These are phyloP conservation scores for Exobasidium cylindrosporum DNA, from an alignment of 1,284 basidiomycete species.

Conservation along the genomic window DNA sequence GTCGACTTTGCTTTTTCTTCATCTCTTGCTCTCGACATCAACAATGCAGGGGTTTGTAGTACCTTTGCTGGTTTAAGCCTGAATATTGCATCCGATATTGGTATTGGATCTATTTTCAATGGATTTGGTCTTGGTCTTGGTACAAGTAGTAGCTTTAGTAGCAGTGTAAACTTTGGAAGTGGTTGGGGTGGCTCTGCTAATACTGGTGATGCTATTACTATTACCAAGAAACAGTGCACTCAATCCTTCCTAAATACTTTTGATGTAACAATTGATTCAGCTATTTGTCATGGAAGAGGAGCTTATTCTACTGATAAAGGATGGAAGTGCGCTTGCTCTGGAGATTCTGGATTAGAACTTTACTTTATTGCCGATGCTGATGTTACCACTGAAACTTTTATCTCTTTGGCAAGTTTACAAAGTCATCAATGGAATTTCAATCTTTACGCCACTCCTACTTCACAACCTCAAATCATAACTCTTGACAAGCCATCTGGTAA, in stretches of 20 bases:
- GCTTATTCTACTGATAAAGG: not conserved
- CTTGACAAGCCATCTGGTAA: not conserved
- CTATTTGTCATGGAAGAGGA: not conserved
- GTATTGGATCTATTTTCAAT: not conserved
- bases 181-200: not conserved
- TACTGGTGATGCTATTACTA: no score
- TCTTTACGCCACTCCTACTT: not conserved
- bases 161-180: not conserved
- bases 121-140: not conserved
- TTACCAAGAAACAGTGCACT: not conserved
- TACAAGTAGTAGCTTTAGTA: not conserved
- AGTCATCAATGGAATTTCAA: not conserved
- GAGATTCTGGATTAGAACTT: not conserved
- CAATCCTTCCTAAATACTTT: not conserved
- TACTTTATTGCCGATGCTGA: not conserved
- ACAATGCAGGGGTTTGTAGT: not conserved
- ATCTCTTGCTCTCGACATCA: not conserved
- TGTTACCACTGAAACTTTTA: not conserved
- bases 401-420: not conserved
- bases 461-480: not conserved
- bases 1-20: not conserved
- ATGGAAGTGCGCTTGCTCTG: not conserved
- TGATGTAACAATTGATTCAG: not conserved
- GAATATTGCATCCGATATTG: not conserved
- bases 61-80: not conserved